phyloP scores from a whole-genome alignment of 208 protist genomes.

The Acanthamoeba royreba region DNA sequence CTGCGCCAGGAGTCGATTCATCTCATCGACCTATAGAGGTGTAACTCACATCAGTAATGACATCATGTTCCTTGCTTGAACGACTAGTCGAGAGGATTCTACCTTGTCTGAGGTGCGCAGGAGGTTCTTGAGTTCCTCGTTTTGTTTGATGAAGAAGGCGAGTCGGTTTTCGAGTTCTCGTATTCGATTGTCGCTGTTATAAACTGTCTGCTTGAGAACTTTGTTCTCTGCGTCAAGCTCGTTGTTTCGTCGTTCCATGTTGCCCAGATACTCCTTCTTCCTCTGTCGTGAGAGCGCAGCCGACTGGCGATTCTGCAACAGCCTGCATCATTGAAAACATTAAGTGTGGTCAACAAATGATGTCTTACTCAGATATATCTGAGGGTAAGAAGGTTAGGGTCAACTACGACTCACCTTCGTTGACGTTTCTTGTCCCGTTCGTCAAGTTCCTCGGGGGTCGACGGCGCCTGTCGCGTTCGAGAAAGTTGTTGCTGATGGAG shows the following conservation, averaged over 20 bases:
- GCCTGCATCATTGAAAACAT: neutral
- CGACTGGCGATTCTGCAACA: constrained; percentile 12
- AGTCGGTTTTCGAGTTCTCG: constrained; percentile 9
- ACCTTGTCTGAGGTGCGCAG: neutral
- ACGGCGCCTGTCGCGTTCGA: neutral
- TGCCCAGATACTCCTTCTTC: constrained; percentile 24
- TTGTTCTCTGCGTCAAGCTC: constrained; percentile 44
- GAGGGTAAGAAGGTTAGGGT: no score
- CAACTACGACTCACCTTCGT: neutral
- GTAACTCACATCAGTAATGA: no score
- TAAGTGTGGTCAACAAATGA: no score
- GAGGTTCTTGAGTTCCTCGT: constrained; percentile 15
- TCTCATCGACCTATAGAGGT: neutral
- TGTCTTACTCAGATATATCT: no score
- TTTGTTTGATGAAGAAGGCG: constrained; percentile 24
- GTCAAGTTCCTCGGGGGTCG: neutral
- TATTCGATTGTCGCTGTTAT: neutral
- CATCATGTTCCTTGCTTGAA: no score
- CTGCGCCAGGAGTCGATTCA: neutral
- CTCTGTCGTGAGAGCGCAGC: neutral
- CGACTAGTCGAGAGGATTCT: no score
- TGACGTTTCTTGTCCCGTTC: neutral
- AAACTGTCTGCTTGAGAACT: constrained; percentile 22
- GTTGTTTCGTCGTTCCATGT: neutral
- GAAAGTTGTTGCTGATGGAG: no score